Evolutionary conservation across 306 rosid genomes (phyloP), one percentile per base, ranked within the genome.

Genomic region (Cicer bijugum): DNA sequence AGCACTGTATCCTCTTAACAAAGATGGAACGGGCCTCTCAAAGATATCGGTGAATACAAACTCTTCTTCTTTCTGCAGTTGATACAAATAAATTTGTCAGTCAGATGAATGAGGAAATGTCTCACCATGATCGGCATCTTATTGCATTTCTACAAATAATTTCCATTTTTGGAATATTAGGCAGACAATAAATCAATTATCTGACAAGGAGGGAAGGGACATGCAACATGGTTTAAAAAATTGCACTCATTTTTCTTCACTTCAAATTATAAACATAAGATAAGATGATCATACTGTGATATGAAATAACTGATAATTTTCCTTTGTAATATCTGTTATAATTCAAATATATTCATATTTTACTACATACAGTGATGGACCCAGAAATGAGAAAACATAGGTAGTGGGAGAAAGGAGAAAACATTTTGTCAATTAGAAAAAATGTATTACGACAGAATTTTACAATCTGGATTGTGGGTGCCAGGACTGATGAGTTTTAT

Each of bases 1-100:
- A 78, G 97, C 91, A 86, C 99, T 95, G 65, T 91, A 95, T 20
- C 97, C 96, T 50, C 99, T 83, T 62, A 90, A 81, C 71, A 95
- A 69, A 74, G 99, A 95, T 45, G 97, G 97, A 84, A 95, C 91
- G 47, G 99, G 99, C 79, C 82, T 86, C 86, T 88, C 99, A 47
- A 82, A 74, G 71, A 95, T 63, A 75, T 91, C 85, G 39, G 89
- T 77, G 78, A 95, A 95, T 55, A 91, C 79, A 82, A 95, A 91
- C 74, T 91, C 99, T 82, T 95, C 97, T 81, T 88, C 97, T 86
- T 85, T 91, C 99, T 95, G 90, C 78, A 69, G 52, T 51, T 12
- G 6, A 83, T 3, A 59, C 72, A 78, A 23, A 78, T 20, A 75
- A 75, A 67, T 35, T 42, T 55, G 67, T 57, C 43, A 55, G 8